Evolutionary conservation across 2,329 filamentous ascomycete genomes (phyloP), one percentile per base, ranked within the genome.

Genomic region (Sporothrix sp.): DNA sequence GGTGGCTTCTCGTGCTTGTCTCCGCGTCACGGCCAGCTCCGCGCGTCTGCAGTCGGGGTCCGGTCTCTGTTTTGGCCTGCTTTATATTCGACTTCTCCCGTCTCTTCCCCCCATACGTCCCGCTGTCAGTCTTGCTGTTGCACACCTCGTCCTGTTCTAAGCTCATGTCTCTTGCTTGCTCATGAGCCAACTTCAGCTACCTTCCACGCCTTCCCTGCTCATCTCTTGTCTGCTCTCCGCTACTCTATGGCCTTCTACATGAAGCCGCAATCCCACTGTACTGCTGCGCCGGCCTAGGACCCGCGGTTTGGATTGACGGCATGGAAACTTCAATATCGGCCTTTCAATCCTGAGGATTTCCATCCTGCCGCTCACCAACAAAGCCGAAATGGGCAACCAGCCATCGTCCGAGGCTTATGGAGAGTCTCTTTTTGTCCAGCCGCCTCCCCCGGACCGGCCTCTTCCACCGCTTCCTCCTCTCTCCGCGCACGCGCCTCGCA

Each of bases 341-440:
- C 28, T 33, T 48, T 32, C 33, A 44, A 48, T 37, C n/a, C 44
- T 13, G 20, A 38, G 38, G 23, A 27, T 46, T 47, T 21, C 36
- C 28, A 11, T 23, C 35, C 54, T 57, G 55, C 39, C 36, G 52
- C 40, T 42, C 48, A 37, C 51, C 54, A 46, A 16, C 14, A 10
- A 51, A 48, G 44, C 54, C 59, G 64, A 51, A 57, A 78, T 78
- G 75, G 75, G 75, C 50, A 78, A 78, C 60, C 63, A 66, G 40
- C 62, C 70, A 51, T 78, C 73, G 39, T 62, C 67, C 57, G 70
- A 74, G 62, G 66, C 66, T 60, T 57, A 58, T 55, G 64, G 61
- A 52, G 65, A 61, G 58, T 52, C 63, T 49, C 32, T 40, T 18
- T 43, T 39, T 18, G 43, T 32, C 21, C 35, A 38, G 9, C 39